phyloP scores from a whole-genome alignment of 78 protist species.

The Dictyostelium brefeldianum region DNA sequence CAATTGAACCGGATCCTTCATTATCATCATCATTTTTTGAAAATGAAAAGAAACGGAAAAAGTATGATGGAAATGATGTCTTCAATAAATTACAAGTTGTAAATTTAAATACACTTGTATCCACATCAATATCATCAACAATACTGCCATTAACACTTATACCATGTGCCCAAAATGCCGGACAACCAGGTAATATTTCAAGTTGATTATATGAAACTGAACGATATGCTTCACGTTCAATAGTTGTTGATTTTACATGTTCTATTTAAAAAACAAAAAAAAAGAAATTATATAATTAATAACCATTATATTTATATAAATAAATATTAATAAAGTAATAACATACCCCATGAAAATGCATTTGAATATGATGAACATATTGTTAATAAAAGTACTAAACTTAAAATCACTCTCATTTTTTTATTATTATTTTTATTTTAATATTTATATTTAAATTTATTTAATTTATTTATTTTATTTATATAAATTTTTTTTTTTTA shows the following conservation, averaged over 20 bases:
- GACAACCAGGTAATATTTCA: not conserved
- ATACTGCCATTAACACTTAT: not conserved
- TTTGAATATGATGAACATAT: not conserved
- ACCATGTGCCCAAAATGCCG: not conserved
- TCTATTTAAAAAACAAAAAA: not conserved
- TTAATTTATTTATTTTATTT: no score
- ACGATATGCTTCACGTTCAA: not conserved
- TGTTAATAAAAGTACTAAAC: not conserved
- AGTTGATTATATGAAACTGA: not conserved
- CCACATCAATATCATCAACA: not conserved
- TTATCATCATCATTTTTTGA: not conserved
- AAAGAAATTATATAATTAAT: not conserved
- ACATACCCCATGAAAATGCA: not conserved
- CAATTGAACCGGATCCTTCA: not conserved
- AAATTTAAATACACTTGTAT: not conserved
- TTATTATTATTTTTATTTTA: not conserved
- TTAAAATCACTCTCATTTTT: not conserved
- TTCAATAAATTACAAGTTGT: not conserved
- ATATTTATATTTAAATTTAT: no score
- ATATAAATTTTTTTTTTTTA: no score
- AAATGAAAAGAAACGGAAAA: constrained; percentile 1
- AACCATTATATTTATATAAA: not conserved
- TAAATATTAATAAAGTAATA: not conserved
- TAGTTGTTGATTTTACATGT: not conserved
- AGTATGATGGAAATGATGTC: not conserved